These are phyloP conservation scores for Neurospora sp. DNA, from an alignment of 495 filamentous ascomycete species.

Conservation along the genomic window DNA sequence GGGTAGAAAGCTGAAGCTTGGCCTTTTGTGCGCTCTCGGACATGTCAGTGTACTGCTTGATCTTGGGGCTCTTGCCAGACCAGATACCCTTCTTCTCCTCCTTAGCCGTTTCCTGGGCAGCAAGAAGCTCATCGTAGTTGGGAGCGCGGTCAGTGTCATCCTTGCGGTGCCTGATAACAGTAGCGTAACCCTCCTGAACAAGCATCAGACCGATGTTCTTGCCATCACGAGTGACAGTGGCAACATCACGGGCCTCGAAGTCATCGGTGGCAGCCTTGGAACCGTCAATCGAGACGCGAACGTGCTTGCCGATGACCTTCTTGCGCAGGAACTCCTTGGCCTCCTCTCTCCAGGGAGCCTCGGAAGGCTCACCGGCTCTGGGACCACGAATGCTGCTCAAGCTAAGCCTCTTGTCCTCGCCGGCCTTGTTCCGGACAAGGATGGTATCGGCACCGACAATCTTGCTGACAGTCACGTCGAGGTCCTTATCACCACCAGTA, in stretches of 20 bases:
- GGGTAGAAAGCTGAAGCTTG: slow-evolving; percentile 76
- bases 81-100: slow-evolving; percentile 87
- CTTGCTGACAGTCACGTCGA: slow-evolving; percentile 73
- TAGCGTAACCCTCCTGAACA: slow-evolving; percentile 84
- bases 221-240: slow-evolving; percentile 69
- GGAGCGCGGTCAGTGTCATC: slow-evolving; percentile 88
- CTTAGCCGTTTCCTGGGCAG: slow-evolving; percentile 77
- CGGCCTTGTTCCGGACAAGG: slow-evolving; percentile 71
- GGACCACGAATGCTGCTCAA: slow-evolving; percentile 89
- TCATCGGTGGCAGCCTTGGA: slow-evolving; percentile 83
- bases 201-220: slow-evolving; percentile 79
- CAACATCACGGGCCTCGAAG: slow-evolving; percentile 90
- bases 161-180: slow-evolving; percentile 85
- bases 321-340: slow-evolving; percentile 95
- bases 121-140: slow-evolving; percentile 86
- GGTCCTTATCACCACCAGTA: slow-evolving; percentile 42
- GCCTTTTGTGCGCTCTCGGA: slow-evolving; percentile 91
- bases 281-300: slow-evolving; percentile 77
- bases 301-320: slow-evolving; percentile 89
- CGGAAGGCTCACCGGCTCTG: slow-evolving; percentile 44
- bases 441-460: slow-evolving; percentile 85
- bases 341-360: slow-evolving; percentile 79
- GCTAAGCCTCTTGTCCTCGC: slow-evolving; percentile 78
- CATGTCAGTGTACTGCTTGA: slow-evolving; percentile 74
- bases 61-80: slow-evolving; percentile 71